Evolutionary conservation across 1,284 basidiomycete genomes (phyloP), one percentile per base, ranked within the genome.

Genomic region (Trichosporon sp.): DNA sequence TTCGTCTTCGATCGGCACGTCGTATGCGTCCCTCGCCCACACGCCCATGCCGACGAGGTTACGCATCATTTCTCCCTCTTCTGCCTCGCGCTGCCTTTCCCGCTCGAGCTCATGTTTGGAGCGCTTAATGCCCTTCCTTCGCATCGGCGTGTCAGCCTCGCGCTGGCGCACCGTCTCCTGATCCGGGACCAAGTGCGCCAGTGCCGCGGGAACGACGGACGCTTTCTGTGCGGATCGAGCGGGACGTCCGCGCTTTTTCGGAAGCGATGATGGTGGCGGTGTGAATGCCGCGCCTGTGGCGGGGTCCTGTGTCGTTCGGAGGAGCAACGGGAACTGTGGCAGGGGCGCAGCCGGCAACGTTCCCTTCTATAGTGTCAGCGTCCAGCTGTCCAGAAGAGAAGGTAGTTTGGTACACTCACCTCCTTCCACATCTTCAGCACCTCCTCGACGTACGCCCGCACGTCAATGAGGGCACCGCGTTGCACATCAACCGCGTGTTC

Each of bases 71-170:
- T 75, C 74, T 10, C 70, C 71, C 69, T 76, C 75, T 66, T 75
- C 72, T 64, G 69, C 71, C 46, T 75, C 72, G 4, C 75, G 67
- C 66, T 64, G 68, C 69, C 69, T 70, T 66, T 76, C 75, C 12
- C 68, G 66, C 69, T 76, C 75, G 64, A 76, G 70, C 69, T 74
- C 75, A 26, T 68, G 65, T 67, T 74, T 73, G 63, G 68, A 73
- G 35, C 75, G 70, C 70, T 76, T 76, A 48, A 76, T 65, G 21
- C 75, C 75, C 70, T 76, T 76, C n/a, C 75, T 65, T 10, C 75
- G 71, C 14, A 76, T 72, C 4, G 75, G 75, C 35, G 68, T 68
- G n/a, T 73, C 66, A 19, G 68, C 38, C 11, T 73, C 75, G 38
- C 71, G 68, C 7, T 65, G 68, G 4, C 56, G 38, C 8, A 76